Evolutionary conservation across 2,329 filamentous ascomycete genomes (phyloP), one percentile per base, ranked within the genome.

Genomic region (Raffaelea ambrosiae): DNA sequence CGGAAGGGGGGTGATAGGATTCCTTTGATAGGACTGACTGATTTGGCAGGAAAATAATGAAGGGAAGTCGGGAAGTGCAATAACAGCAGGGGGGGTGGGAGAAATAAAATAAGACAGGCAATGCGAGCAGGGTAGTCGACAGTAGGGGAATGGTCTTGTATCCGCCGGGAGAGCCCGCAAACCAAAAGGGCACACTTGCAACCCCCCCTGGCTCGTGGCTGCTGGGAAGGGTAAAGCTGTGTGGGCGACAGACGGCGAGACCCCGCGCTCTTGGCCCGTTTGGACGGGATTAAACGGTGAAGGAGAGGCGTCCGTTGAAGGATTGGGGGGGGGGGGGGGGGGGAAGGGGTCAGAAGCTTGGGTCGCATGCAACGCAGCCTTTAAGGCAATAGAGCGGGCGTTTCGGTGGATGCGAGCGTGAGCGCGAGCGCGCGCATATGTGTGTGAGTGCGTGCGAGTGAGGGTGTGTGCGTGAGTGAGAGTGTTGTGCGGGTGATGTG

Each of bases 141-240:
- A n/a, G 35, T 38, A 38, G 16, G 7, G 18, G 16, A 38, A 38
- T 10, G 18, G n/a, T 22, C 38, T 16, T 36, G 42, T 44, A 22
- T 16, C 40, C 41, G 26, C 46, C 49, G 46, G 46, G 49, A 48
- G 40, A 43, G 49, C 43, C 49, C 46, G 49, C 42, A 35, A 19
- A 38, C 43, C 40, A 29, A 31, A 19, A 44, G 41, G 33, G 47
- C 20, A 26, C 46, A 35, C 43, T 48, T 48, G 46, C 35, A 19
- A n/a, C 35, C 18, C 35, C 35, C 13, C 26, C 21, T 2, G 4
- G 39, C 22, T 44, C 4, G 10, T 16, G 36, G 40, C 13, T 19
- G 13, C 22, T 16, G 35, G 3, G 22, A 20, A 36, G 31, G 18
- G 39, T 38, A 38, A 38, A 22, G 21, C n/a, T n/a, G 29, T 18